Evolutionary conservation across 306 rosid species (phyloP).

Genomic region (Lablab purpureus): DNA sequence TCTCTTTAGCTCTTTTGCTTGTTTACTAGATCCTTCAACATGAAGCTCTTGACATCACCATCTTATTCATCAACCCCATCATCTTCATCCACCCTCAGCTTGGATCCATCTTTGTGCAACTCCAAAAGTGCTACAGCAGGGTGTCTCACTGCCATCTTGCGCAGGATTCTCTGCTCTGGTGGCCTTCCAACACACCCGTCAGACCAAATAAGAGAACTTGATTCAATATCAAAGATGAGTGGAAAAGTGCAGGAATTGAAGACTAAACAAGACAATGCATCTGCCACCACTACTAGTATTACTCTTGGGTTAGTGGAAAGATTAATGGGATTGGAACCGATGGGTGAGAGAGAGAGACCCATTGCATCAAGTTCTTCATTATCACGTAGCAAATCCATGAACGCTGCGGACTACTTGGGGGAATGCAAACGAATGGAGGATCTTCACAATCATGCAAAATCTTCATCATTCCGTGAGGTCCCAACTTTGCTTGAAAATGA

Average conservation of each 20-base stretch:
- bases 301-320: conserved; percentile 72
- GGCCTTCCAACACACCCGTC: conserved; percentile 82
- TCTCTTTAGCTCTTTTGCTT: conserved; percentile 31
- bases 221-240: conserved; percentile 34
- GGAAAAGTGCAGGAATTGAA: conserved; percentile 49
- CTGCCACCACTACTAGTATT: background rate
- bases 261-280: conserved; percentile 33
- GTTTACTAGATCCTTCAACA: conserved; percentile 41
- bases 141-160: conserved; percentile 66
- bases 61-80: conserved; percentile 56
- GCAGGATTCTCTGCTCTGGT: conserved; percentile 75
- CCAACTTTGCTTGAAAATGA: conserved; percentile 71
- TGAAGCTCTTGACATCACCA: conserved; percentile 63
- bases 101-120: conserved; percentile 54
- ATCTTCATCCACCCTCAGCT: conserved; percentile 49
- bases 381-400: conserved; percentile 66
- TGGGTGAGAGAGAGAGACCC: conserved; percentile 46
- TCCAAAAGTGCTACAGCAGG: conserved; percentile 66
- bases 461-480: conserved; percentile 59
- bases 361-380: conserved; percentile 38
- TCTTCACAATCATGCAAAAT: conserved; percentile 51
- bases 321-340: conserved; percentile 82
- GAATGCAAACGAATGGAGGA: conserved; percentile 49
- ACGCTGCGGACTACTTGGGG: conserved; percentile 53
- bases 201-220: conserved; percentile 59